Conservation (phyloP, 2,329 filamentous ascomycete species). For the Rutstroemia sp. region DNA sequence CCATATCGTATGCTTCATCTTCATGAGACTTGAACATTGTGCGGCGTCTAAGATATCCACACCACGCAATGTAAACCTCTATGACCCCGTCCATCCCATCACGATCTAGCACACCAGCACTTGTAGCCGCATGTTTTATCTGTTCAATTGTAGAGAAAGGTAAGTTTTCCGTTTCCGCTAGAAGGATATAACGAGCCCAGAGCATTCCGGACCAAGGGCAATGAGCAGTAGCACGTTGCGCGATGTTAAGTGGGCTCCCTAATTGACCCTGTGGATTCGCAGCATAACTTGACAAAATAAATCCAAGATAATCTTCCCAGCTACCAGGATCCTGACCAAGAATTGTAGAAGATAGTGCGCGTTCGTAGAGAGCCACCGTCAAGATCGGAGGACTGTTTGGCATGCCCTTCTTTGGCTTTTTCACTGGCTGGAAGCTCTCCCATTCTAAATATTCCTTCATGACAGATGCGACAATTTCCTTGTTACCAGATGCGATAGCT, state of each 20-base stretch:
- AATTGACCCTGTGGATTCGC: slow-evolving; percentile 31
- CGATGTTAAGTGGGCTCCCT: slow-evolving; percentile 56
- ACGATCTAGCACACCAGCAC: slow-evolving; percentile 74
- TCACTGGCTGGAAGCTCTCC: slow-evolving; percentile 61
- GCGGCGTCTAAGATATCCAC: slow-evolving; percentile 80
- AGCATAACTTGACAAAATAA: slow-evolving; percentile 19
- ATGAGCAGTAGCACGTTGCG: slow-evolving; percentile 78
- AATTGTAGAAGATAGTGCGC: slow-evolving; percentile 55
- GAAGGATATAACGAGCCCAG: slow-evolving; percentile 84
- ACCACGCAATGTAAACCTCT: slow-evolving; percentile 91
- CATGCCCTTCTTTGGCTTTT: slow-evolving; percentile 41
- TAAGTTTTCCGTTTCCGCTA: slow-evolving; percentile 69
- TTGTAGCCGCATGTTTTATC: slow-evolving; percentile 89
- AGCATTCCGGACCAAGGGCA: slow-evolving; percentile 88
- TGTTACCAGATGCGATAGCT: slow-evolving; percentile 49
- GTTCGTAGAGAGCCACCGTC: slow-evolving; percentile 64
- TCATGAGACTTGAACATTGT: slow-evolving; percentile 67
- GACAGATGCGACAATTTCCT: slow-evolving; percentile 42
- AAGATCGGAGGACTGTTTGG: slow-evolving; percentile 41
- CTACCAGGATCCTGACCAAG: slow-evolving; percentile 67
- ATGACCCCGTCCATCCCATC: slow-evolving; percentile 82
- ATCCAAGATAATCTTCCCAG: slow-evolving; percentile 67
- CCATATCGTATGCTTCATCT: slow-evolving; percentile 80
- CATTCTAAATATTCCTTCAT: slow-evolving; percentile 73
- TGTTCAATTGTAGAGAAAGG: slow-evolving; percentile 75